Base-by-base conservation (phyloP, 805 yeast genomes). In the Wickerhamomyces alni region DNA sequence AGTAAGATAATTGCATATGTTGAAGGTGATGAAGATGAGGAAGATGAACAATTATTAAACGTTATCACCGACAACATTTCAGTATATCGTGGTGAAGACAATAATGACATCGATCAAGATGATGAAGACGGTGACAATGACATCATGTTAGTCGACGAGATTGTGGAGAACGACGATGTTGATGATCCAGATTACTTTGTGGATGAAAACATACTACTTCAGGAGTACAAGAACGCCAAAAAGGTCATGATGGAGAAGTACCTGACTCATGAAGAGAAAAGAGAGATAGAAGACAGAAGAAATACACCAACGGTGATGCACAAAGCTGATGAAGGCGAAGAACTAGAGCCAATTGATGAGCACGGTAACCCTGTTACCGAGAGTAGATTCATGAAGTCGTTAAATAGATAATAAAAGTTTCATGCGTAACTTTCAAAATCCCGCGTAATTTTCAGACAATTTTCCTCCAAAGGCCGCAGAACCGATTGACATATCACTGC, bases 361-460 rank as follows among this genome's bases (percentile, higher is more conserved):
- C 51, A 61, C 29, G 87, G 87, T 0, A 71, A 75, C 39, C 78
- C 79, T 0, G 55, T 74, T 8, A 78, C 68, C 43, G 63, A 75
- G 1, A 84, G 94, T 53, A 65, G 87, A 37, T 87, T 87, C 58
- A 82, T 69, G 51, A 75, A 85, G 10, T 82, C 85, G 4, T 11
- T 37, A n/a, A 21, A 18, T 4, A 39, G 17, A 18, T 15, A 11
- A 37, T 15, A 4, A 17, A 16, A n/a, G 24, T 21, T 7, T 6
- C 24, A 6, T 7, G 24, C 24, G 6, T 21, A 21, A 9, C 9
- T 21, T 7, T 21, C 6, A 7, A 21, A 7, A 7, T 9, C 24
- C 24, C 24, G 24, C 24, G 24, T 21, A 21, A 9, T 7, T 21
- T 21, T 21, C 24, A 21, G 24, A 7, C 24, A 7, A 9, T 9